phyloP scores from a whole-genome alignment of 352 stramenopile genomes.

The Phytophthora sp. region DNA sequence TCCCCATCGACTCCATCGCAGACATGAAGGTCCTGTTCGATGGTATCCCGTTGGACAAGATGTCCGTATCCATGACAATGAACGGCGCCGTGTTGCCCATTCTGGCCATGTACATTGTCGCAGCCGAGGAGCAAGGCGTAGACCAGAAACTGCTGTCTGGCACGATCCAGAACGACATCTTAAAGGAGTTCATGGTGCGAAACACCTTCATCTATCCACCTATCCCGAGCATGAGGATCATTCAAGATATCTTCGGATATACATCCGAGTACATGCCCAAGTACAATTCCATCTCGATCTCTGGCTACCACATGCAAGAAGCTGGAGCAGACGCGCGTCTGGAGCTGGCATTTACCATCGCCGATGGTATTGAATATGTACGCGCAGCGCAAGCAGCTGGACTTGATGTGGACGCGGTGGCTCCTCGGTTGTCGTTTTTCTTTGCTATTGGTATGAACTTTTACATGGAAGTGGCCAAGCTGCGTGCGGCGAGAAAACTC shows the following conservation, averaged over 20 bases:
- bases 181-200: constrained; percentile 97
- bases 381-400: constrained; percentile 91
- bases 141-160: constrained; percentile 84
- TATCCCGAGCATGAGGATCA: constrained; percentile 93
- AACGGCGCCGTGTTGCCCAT: constrained; percentile 97
- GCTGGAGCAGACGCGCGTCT: constrained; percentile 94
- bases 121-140: constrained; percentile 96
- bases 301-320: constrained; percentile 98
- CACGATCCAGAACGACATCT: constrained; percentile 96
- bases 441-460: constrained; percentile 99
- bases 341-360: constrained; percentile 97
- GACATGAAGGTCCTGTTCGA: constrained; percentile 98
- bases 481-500: constrained; percentile 92
- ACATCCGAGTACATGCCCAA: constrained; percentile 96
- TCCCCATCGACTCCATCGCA: constrained; percentile 96
- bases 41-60: constrained; percentile 95
- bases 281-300: constrained; percentile 98
- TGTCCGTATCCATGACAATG: constrained; percentile 99
- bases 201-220: constrained; percentile 99
- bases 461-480: constrained; percentile 98
- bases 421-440: constrained; percentile 96
- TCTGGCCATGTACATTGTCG: constrained; percentile 97
- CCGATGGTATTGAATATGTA: constrained; percentile 97
- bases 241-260: constrained; percentile 98
- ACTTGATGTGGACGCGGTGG: constrained; percentile 94